Conservation (phyloP, 495 filamentous ascomycete genomes). For the Bathelium albidoporum region DNA sequence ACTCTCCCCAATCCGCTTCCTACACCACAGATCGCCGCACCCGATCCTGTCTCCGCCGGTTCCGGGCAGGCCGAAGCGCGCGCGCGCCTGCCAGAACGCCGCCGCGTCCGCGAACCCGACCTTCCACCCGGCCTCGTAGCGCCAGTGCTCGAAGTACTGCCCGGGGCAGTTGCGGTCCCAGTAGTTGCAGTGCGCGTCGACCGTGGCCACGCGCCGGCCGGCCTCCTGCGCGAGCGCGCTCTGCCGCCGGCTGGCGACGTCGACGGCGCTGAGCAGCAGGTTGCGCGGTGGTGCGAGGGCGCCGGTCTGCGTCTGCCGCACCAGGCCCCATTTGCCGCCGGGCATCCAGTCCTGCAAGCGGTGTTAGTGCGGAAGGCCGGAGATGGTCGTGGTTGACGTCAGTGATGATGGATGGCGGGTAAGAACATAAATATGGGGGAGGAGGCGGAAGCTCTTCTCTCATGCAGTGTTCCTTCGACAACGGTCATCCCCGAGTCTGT, state of each 20-base stretch:
- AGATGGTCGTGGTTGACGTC: background rate
- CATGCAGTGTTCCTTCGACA: too few relatives aligned
- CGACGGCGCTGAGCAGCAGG: slow-evolving; percentile 25
- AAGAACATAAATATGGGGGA: background rate
- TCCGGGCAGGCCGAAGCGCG: slow-evolving; percentile 6
- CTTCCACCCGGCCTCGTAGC: slow-evolving; percentile 43
- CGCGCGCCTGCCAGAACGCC: slow-evolving; percentile 36
- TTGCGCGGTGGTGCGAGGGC: slow-evolving; percentile 32
- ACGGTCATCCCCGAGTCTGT: too few relatives aligned
- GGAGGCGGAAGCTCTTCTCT: background rate
- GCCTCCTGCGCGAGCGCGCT: slow-evolving; percentile 27
- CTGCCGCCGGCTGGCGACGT: slow-evolving; percentile 25
- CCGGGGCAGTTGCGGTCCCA: slow-evolving; percentile 36
- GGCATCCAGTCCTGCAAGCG: slow-evolving; percentile 35
- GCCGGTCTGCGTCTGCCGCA: slow-evolving; percentile 33
- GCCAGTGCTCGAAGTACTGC: slow-evolving; percentile 37
- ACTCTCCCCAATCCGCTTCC: slow-evolving; percentile 41
- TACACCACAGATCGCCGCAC: slow-evolving; percentile 42
- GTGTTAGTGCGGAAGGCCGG: background rate
- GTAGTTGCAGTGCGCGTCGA: slow-evolving; percentile 32
- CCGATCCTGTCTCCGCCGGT: slow-evolving; percentile 42
- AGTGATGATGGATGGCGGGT: background rate
- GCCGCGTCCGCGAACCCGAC: slow-evolving; percentile 42
- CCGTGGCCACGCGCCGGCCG: slow-evolving; percentile 22
- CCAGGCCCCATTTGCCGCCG: slow-evolving; percentile 47